Evolutionary conservation across 768 basidiomycete genomes (phyloP).

Genomic region (Kwoniella bestiolae): DNA sequence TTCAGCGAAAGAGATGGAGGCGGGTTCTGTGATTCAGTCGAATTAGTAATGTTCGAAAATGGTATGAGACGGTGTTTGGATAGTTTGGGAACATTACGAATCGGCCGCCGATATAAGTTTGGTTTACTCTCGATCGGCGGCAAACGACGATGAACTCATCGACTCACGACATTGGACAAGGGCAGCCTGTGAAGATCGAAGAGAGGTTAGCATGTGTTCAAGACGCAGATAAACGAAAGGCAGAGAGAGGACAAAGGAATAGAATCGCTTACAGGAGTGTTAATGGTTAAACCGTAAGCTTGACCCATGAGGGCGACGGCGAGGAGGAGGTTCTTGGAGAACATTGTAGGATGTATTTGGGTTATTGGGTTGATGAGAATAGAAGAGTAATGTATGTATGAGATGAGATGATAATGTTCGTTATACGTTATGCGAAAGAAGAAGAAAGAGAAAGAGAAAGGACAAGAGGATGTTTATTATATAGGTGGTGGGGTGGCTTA

Average conservation of each 20-base stretch:
- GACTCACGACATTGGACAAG: slow-evolving; percentile 51
- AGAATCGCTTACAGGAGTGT: slow-evolving; percentile 49
- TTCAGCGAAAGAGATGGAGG: slow-evolving; percentile 43
- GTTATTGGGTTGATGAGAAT: slow-evolving; percentile 8
- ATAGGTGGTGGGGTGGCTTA: slow-evolving; percentile 4
- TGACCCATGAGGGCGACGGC: slow-evolving; percentile 37
- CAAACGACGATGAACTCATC: not conserved
- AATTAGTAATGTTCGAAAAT: slow-evolving; percentile 5
- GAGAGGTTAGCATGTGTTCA: slow-evolving; percentile 31
- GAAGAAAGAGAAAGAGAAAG: slow-evolving; percentile 5
- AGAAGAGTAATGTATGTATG: not conserved
- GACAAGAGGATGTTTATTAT: slow-evolving; percentile 7
- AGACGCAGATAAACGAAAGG: not conserved
- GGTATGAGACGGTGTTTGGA: not conserved
- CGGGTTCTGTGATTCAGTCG: slow-evolving; percentile 31
- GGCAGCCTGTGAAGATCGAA: slow-evolving; percentile 31
- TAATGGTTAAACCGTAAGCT: slow-evolving; percentile 50
- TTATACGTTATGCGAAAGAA: slow-evolving; percentile 10
- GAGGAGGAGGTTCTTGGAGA: slow-evolving; percentile 39
- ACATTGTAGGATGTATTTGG: slow-evolving; percentile 28
- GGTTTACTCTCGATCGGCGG: slow-evolving; percentile 4
- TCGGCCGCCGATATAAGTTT: slow-evolving; percentile 3
- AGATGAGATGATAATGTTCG: slow-evolving; percentile 2
- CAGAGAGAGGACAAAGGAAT: not conserved
- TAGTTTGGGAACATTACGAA: not conserved